A percentile compares a stretch with the other conserved stretches of the same genome.
phyloP scores from a whole-genome alignment of 2,329 filamentous ascomycete species.

The Trichoderma sp. region DNA sequence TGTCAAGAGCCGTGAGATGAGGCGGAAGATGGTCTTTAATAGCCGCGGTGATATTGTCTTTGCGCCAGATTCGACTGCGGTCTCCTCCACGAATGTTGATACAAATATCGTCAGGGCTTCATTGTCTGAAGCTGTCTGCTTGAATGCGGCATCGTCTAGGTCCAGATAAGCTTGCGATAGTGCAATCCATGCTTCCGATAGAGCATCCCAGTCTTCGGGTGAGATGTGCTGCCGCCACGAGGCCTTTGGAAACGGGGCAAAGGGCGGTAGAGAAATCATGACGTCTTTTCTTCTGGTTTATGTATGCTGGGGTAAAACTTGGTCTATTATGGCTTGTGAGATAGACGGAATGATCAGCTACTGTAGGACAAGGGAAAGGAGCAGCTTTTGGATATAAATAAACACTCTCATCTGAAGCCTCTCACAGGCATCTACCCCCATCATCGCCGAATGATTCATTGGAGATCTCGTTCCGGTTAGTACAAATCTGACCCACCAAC shows the following conservation, averaged over 20 bases:
- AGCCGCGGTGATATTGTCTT: slow-evolving; percentile 44
- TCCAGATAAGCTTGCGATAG: slow-evolving; percentile 67
- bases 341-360: background rate
- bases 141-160: slow-evolving; percentile 58
- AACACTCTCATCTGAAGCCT: background rate
- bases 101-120: slow-evolving; percentile 49
- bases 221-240: slow-evolving; percentile 66
- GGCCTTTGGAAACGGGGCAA: slow-evolving; percentile 76
- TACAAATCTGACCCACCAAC: background rate
- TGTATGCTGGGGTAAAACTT: background rate
- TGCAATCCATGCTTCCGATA: slow-evolving; percentile 73
- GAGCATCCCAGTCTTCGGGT: slow-evolving; percentile 73
- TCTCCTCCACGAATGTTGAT: slow-evolving; percentile 63
- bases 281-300: background rate
- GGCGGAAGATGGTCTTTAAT: slow-evolving; percentile 63
- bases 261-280: slow-evolving; percentile 56
- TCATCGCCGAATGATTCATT: slow-evolving; percentile 27
- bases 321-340: background rate
- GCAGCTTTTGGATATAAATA: background rate
- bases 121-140: slow-evolving; percentile 52
- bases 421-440: slow-evolving; percentile 18
- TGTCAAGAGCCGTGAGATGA: slow-evolving; percentile 60
- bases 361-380: background rate
- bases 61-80: slow-evolving; percentile 34
- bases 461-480: background rate